Conservation (phyloP, 2,329 filamentous ascomycete genomes). For the Cytospora mali region DNA sequence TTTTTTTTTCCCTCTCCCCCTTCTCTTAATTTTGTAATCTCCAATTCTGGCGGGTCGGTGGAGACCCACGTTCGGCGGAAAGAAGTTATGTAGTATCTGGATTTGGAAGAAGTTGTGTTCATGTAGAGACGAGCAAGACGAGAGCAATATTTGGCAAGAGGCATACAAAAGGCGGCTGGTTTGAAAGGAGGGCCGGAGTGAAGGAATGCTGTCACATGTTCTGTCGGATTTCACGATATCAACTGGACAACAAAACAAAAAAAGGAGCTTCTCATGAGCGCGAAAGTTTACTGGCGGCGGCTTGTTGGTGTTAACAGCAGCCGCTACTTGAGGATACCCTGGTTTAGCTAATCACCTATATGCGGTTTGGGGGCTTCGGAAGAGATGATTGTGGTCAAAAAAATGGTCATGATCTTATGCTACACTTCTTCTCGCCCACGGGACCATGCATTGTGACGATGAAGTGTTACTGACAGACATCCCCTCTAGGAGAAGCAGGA, state of each 20-base stretch:
- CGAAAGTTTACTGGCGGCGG: conserved; percentile 5
- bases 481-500: background rate
- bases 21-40: conserved; percentile 24
- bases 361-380: conserved; percentile 5
- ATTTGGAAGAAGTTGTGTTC: conserved; percentile 2
- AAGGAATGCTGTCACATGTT: conserved; percentile 11
- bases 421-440: background rate
- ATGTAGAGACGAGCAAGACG: conserved; percentile 21
- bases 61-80: background rate
- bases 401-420: background rate
- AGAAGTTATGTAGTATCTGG: background rate
- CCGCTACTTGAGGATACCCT: conserved; percentile 23
- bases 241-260: conserved; percentile 2
- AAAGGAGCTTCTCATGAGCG: background rate
- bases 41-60: conserved; percentile 10
- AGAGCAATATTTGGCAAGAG: conserved; percentile 7
- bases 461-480: background rate
- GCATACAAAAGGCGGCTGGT: conserved; percentile 8
- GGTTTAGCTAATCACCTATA: conserved; percentile 15
- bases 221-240: conserved; percentile 8
- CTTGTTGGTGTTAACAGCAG: conserved; percentile 8
- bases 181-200: background rate
- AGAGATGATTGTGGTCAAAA: background rate
- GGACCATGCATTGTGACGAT: background rate
- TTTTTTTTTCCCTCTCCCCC: too few relatives aligned